Conservation (phyloP, 2,329 filamentous ascomycete genomes). For the Penicillium sclerotigenum region DNA sequence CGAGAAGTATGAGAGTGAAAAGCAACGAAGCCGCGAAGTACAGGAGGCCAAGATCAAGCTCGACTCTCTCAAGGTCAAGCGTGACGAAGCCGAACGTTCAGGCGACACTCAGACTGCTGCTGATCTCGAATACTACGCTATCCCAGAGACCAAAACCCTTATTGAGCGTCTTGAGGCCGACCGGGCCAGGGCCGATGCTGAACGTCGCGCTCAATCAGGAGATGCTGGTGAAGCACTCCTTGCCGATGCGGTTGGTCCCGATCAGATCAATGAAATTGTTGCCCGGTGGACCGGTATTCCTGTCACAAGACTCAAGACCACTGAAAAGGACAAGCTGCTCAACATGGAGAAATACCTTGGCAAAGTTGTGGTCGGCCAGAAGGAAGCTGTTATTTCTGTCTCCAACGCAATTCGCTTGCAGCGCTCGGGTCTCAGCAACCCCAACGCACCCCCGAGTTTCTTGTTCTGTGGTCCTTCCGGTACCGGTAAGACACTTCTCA, state of each 20-base stretch:
- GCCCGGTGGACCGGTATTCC: conserved; percentile 98
- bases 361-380: conserved; percentile 87
- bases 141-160: conserved; percentile 79
- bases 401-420: conserved; percentile 95
- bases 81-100: conserved; percentile 85
- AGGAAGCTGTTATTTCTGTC: conserved; percentile 86
- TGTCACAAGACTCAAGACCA: conserved; percentile 86
- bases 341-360: conserved; percentile 88
- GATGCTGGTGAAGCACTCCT: conserved; percentile 68
- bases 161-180: conserved; percentile 80
- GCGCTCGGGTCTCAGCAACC: conserved; percentile 89
- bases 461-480: conserved; percentile 97
- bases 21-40: conserved; percentile 83
- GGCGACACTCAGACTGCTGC: conserved; percentile 83
- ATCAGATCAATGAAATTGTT: conserved; percentile 99
- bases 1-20: conserved; percentile 94
- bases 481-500: conserved; percentile 95
- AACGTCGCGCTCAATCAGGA: conserved; percentile 55
- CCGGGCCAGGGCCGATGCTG: conserved; percentile 73
- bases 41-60: conserved; percentile 95
- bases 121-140: conserved; percentile 94
- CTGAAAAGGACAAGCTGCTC: conserved; percentile 97
- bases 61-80: conserved; percentile 84
- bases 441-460: conserved; percentile 96
- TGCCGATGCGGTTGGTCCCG: conserved; percentile 89